Evolutionary conservation across 176 grass and related monocot species (phyloP).

Genomic region (Juncus effusus): DNA sequence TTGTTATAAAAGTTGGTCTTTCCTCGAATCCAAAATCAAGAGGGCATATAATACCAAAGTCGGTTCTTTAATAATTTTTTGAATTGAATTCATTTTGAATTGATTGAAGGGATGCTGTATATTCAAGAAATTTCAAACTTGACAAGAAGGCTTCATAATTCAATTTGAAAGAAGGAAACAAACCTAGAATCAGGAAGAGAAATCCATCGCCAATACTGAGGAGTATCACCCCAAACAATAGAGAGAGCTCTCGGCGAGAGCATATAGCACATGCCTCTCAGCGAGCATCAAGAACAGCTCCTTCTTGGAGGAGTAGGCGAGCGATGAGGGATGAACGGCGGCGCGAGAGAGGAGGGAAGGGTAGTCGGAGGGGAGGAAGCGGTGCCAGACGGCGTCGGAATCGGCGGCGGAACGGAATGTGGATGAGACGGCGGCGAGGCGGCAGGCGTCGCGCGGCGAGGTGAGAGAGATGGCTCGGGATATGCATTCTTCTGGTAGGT

Average conservation of each 20-base stretch:
- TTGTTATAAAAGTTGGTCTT: too few relatives aligned
- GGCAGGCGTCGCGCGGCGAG: constrained; percentile 43
- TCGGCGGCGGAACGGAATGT: constrained; percentile 46
- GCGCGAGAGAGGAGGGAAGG: constrained; percentile 36
- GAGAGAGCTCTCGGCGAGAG: constrained; percentile 42
- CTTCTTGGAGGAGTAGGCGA: constrained; percentile 27
- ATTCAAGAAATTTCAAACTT: not conserved
- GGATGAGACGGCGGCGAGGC: constrained; percentile 32
- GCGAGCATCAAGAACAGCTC: constrained; percentile 47
- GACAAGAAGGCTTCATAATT: not conserved
- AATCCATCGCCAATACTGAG: constrained; percentile 42
- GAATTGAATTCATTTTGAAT: too few relatives aligned
- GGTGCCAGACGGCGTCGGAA: constrained; percentile 58
- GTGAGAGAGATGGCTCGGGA: constrained; percentile 41
- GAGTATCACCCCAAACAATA: constrained; percentile 40
- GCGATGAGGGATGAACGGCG: not conserved
- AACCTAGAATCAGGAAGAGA: constrained; percentile 43
- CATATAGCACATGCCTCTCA: constrained; percentile 38
- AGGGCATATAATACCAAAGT: not conserved
- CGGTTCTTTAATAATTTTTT: not conserved
- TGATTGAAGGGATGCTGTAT: not conserved
- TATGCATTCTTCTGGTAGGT: constrained; percentile 53
- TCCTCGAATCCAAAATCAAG: not conserved
- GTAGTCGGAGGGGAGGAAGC: constrained; percentile 42
- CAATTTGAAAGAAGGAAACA: not conserved